Evolutionary conservation across 257 asterid species (phyloP).

Genomic region (Eustoma russellianum): DNA sequence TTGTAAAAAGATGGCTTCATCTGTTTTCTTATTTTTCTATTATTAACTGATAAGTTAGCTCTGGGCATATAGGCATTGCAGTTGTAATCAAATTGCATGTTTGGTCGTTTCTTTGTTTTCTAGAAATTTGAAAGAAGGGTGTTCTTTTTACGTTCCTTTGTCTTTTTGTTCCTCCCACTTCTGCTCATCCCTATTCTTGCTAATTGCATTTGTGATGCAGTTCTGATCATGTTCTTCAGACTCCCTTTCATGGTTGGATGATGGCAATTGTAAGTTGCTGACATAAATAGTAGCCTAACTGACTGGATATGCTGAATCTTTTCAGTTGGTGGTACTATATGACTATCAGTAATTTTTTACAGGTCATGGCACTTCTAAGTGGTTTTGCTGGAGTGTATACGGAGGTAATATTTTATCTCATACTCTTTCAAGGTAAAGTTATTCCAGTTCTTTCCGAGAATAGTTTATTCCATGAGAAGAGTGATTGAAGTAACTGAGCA

Average conservation of each 20-base stretch:
- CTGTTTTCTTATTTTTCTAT: background rate
- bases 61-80: constrained; percentile 2
- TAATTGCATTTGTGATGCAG: constrained; percentile 37
- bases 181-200: constrained; percentile 9
- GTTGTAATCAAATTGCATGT: constrained; percentile 7
- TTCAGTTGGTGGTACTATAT: constrained; percentile 12
- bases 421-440: background rate
- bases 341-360: constrained; percentile 20
- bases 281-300: constrained; percentile 14
- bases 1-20: background rate
- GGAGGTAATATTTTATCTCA: constrained; percentile 44
- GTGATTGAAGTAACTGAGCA: background rate
- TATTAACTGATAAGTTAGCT: background rate
- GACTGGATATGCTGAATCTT: background rate
- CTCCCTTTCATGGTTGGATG: constrained; percentile 93
- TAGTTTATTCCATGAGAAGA: background rate
- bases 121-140: too few species aligned
- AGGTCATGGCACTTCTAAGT: constrained; percentile 98
- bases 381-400: constrained; percentile 99
- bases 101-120: background rate
- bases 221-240: constrained; percentile 86
- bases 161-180: constrained; percentile 9
- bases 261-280: constrained; percentile 93
- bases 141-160: background rate
- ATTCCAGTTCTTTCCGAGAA: background rate